These are phyloP conservation scores for Castanospermum australe DNA, from an alignment of 306 rosid species.

Conservation along the genomic window DNA sequence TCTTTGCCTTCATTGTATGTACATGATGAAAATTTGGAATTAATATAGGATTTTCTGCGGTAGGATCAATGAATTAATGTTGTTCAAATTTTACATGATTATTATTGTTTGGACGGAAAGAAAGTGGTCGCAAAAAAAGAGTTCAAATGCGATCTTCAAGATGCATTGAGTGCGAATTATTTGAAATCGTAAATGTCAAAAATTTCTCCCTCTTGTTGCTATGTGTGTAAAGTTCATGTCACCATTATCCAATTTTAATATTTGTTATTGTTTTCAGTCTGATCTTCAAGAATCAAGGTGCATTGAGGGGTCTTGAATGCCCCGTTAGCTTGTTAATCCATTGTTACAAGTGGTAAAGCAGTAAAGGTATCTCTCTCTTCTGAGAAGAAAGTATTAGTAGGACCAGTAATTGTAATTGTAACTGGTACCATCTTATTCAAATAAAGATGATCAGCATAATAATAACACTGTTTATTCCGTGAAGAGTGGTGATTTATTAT, in stretches of 20 bases:
- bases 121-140: not conserved
- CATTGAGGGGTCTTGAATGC: not conserved
- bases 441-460: slow-evolving; percentile 17
- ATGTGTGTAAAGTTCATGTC: not conserved
- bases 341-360: not conserved
- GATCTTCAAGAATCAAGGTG: not conserved
- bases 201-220: not conserved
- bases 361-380: slow-evolving; percentile 8
- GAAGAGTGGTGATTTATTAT: slow-evolving; percentile 32
- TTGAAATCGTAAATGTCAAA: not conserved
- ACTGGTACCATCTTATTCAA: slow-evolving; percentile 13
- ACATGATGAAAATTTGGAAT: not conserved
- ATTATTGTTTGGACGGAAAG: slow-evolving; percentile 9
- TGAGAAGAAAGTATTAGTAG: slow-evolving; percentile 19
- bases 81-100: not conserved
- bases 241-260: not conserved
- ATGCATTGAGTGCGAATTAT: not conserved
- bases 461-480: slow-evolving; percentile 32
- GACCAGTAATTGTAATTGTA: slow-evolving; percentile 19
- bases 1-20: not conserved
- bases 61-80: not conserved
- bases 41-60: not conserved
- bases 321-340: not conserved
- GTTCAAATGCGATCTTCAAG: not conserved
- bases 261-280: not conserved